Evolutionary conservation across 345 rosid genomes (phyloP).

Genomic region (Nephelium lappaceum): DNA sequence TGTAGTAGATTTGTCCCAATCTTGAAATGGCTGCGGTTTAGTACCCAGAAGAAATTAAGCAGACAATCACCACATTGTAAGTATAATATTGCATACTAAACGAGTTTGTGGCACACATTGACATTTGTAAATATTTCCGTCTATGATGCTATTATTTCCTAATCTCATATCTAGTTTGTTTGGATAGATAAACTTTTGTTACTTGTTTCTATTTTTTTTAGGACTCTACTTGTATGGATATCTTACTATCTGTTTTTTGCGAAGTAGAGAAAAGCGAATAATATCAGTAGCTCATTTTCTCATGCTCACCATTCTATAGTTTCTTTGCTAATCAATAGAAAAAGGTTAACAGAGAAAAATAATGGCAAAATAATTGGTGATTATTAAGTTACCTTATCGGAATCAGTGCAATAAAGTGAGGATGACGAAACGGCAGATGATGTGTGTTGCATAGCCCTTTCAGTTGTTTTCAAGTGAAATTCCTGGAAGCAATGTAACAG

Average conservation of each 20-base stretch:
- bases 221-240: too few relatives aligned
- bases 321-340: not conserved
- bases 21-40: constrained; percentile 42
- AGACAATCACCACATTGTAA: not conserved
- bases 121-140: not conserved
- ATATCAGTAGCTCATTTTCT: too few relatives aligned
- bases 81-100: not conserved
- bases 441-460: constrained; percentile 84
- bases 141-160: not conserved
- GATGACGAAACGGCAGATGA: constrained; percentile 46
- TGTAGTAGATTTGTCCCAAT: constrained; percentile 39
- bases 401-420: constrained; percentile 35
- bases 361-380: constrained; percentile 5
- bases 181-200: too few relatives aligned
- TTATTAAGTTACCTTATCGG: constrained; percentile 52
- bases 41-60: constrained; percentile 6
- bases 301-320: too few relatives aligned
- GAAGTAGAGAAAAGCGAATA: too few relatives aligned
- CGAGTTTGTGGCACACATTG: not conserved
- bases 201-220: too few relatives aligned
- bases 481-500: constrained; percentile 51
- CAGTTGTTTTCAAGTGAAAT: constrained; percentile 80
- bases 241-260: too few relatives aligned
- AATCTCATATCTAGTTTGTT: too few relatives aligned
- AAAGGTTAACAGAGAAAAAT: constrained; percentile 12